Evolutionary conservation across 441 rosid species (phyloP).

Genomic region (Adansonia rubrostipa): DNA sequence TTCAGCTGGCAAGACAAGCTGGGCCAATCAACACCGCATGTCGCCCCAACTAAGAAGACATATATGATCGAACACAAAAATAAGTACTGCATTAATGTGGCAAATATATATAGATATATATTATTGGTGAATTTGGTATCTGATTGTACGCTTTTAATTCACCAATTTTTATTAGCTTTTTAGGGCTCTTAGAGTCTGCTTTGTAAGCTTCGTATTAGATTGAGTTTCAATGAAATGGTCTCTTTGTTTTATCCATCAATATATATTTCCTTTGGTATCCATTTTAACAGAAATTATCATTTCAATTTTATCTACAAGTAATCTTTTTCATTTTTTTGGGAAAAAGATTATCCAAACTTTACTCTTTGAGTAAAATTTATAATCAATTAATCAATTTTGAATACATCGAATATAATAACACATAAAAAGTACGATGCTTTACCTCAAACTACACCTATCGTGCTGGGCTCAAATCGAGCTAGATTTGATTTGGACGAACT

Average conservation of each 20-base stretch:
- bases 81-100: neutral
- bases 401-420: too few species aligned
- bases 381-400: too few species aligned
- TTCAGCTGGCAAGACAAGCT: conserved; percentile 79
- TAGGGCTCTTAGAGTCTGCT: neutral
- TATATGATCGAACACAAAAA: too few species aligned
- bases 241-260: neutral
- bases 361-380: too few species aligned
- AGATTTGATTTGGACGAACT: too few species aligned
- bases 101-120: neutral
- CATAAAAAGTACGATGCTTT: too few species aligned
- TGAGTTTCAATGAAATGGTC: neutral
- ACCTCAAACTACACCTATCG: neutral
- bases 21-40: conserved; percentile 69
- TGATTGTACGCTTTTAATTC: neutral
- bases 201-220: neutral
- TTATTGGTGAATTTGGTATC: conserved; percentile 14
- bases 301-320: neutral
- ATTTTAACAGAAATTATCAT: neutral
- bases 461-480: too few species aligned
- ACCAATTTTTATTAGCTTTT: neutral
- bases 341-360: too few species aligned
- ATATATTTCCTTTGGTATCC: neutral
- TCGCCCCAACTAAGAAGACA: conserved; percentile 48
- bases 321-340: too few species aligned